Conservation (phyloP, 805 yeast genomes). For the Lipomyces yamadae region DNA sequence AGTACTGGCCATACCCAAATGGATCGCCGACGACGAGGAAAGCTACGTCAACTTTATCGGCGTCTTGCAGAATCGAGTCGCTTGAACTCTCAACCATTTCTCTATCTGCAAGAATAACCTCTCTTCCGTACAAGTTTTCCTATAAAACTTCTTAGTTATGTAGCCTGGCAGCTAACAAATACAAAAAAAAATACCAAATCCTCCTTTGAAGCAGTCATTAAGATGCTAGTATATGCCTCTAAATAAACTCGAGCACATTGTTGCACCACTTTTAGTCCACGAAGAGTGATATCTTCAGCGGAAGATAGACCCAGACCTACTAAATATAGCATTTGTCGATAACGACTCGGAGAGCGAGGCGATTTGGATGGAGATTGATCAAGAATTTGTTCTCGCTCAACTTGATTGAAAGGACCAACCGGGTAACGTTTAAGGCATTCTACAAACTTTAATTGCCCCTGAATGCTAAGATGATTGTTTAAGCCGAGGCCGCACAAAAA, state of each 20-base stretch:
- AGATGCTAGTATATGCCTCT: constrained; percentile 92
- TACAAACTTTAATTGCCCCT: constrained; percentile 5
- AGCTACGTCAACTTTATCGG: constrained; percentile 82
- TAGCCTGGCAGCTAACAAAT: neutral
- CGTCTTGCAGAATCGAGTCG: constrained; percentile 77
- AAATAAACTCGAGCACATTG: constrained; percentile 88
- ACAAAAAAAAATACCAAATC: constrained; percentile 49
- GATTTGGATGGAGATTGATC: neutral
- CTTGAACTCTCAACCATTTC: constrained; percentile 91
- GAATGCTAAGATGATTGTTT: neutral
- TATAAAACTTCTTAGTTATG: neutral
- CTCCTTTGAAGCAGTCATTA: constrained; percentile 86
- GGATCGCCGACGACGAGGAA: constrained; percentile 97
- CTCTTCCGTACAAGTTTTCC: constrained; percentile 84
- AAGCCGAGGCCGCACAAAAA: too few relatives aligned
- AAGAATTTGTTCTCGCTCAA: too few relatives aligned
- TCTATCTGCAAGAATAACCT: constrained; percentile 87
- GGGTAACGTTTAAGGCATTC: neutral
- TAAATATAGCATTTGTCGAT: constrained; percentile 75
- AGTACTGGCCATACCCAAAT: constrained; percentile 60
- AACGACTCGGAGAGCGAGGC: neutral
- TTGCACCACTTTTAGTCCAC: constrained; percentile 85
- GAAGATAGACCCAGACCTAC: constrained; percentile 91
- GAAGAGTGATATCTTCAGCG: constrained; percentile 87
- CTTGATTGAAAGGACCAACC: neutral